Evolutionary conservation across 768 basidiomycete genomes (phyloP).

Genomic region (Pleurotus sapidus): DNA sequence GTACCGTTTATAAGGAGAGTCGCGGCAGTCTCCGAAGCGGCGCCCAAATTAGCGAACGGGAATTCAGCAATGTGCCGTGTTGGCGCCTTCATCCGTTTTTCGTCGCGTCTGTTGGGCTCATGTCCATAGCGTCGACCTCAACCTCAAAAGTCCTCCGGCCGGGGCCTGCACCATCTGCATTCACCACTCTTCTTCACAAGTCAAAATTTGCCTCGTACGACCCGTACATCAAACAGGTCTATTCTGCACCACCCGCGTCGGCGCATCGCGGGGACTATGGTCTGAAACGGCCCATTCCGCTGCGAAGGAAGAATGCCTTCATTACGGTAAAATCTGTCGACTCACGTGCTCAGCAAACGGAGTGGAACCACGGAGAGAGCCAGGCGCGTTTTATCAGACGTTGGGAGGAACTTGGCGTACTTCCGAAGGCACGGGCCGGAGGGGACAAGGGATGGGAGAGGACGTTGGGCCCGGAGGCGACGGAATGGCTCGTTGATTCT

Average conservation of each 20-base stretch:
- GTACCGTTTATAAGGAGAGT: neutral
- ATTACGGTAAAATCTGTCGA: constrained; percentile 71
- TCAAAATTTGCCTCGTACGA: constrained; percentile 84
- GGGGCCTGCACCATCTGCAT: constrained; percentile 54
- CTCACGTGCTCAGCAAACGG: constrained; percentile 69
- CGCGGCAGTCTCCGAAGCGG: neutral
- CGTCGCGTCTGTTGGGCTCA: neutral
- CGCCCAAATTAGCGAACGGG: neutral
- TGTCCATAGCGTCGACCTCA: neutral
- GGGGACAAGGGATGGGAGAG: constrained; percentile 32
- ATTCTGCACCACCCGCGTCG: constrained; percentile 66
- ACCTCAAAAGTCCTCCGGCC: constrained; percentile 3
- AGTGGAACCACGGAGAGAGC: constrained; percentile 67
- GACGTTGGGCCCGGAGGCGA: constrained; percentile 32
- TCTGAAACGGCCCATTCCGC: constrained; percentile 76
- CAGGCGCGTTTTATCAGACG: constrained; percentile 68
- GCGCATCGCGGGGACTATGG: constrained; percentile 82
- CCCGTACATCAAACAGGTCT: constrained; percentile 74
- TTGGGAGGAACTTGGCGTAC: constrained; percentile 58
- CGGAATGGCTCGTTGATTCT: constrained; percentile 40
- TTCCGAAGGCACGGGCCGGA: constrained; percentile 22
- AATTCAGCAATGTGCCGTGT: neutral
- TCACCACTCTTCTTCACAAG: constrained; percentile 72
- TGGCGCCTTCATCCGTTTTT: neutral
- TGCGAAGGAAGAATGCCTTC: constrained; percentile 59